These are phyloP conservation scores for Fusarium camptoceras DNA, from an alignment of 2,329 filamentous ascomycete genomes.

Conservation along the genomic window DNA sequence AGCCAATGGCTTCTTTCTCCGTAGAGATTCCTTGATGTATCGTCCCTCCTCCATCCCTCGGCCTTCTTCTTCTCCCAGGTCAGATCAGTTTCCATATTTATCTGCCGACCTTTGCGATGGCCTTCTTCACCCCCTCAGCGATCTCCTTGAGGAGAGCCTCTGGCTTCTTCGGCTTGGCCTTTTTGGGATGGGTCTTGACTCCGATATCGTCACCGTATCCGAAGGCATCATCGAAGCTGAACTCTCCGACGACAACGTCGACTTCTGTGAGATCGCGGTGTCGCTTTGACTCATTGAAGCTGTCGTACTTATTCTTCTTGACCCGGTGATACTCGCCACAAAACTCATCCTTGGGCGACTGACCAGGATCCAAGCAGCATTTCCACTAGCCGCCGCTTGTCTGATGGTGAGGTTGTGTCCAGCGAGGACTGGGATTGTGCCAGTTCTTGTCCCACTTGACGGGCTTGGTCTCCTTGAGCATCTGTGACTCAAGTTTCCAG, in stretches of 20 bases:
- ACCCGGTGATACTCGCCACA: constrained; percentile 30
- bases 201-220: background rate
- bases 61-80: background rate
- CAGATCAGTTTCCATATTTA: background rate
- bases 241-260: constrained; percentile 20
- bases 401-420: constrained; percentile 34
- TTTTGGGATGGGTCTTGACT: background rate
- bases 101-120: constrained; percentile 30
- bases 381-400: constrained; percentile 46
- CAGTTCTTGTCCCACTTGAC: constrained; percentile 40
- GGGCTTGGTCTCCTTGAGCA: constrained; percentile 1
- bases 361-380: constrained; percentile 41
- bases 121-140: constrained; percentile 16
- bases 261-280: background rate
- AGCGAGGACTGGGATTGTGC: constrained; percentile 30
- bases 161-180: constrained; percentile 3
- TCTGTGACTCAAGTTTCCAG: constrained; percentile 28
- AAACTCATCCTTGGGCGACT: constrained; percentile 28
- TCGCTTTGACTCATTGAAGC: background rate
- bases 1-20: background rate
- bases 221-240: background rate
- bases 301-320: background rate
- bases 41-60: background rate
- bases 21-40: background rate
- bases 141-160: constrained; percentile 23